Evolutionary conservation across 371 early-diverging fungal species (phyloP).

Genomic region (Lichtheimia corymbifera): DNA sequence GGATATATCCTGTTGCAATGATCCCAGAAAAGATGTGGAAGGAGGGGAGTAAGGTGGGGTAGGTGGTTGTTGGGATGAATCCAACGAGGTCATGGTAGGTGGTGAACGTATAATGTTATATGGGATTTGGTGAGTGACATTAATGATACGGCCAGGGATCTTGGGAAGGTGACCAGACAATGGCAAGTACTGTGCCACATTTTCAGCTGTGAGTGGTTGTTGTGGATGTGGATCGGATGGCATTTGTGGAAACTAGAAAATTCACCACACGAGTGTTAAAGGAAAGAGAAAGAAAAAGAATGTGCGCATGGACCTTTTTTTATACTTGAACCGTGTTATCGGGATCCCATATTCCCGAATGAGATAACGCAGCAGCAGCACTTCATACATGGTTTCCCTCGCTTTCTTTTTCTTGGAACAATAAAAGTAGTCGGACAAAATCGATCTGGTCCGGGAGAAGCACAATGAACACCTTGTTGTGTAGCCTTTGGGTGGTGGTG

Average conservation of each 20-base stretch:
- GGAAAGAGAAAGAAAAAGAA: neutral
- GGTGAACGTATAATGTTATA: slow-evolving; percentile 46
- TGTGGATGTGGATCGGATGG: neutral
- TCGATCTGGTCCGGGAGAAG: neutral
- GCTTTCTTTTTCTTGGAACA: too few relatives aligned
- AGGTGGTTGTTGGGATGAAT: slow-evolving; percentile 9
- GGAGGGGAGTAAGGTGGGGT: slow-evolving; percentile 16
- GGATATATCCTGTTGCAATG: neutral
- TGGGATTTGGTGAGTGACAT: slow-evolving; percentile 67
- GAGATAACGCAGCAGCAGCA: too few relatives aligned
- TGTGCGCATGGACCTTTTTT: too few relatives aligned
- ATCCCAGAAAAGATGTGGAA: neutral
- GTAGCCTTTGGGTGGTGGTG: too few relatives aligned
- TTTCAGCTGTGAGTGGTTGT: slow-evolving; percentile 40
- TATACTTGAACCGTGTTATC: too few relatives aligned
- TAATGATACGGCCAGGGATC: slow-evolving; percentile 55
- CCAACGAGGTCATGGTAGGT: slow-evolving; percentile 4
- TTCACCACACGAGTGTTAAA: neutral
- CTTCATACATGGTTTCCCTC: too few relatives aligned
- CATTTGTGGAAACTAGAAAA: too few relatives aligned
- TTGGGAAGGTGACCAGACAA: slow-evolving; percentile 36
- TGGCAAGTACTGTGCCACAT: slow-evolving; percentile 45
- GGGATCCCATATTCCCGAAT: too few relatives aligned
- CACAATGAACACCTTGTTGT: too few relatives aligned
- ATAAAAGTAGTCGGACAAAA: slow-evolving; percentile 1